Evolutionary conservation across 371 early-diverging fungal species (phyloP), one percentile per base, ranked within the genome.

Genomic region (Mortierella sp.): DNA sequence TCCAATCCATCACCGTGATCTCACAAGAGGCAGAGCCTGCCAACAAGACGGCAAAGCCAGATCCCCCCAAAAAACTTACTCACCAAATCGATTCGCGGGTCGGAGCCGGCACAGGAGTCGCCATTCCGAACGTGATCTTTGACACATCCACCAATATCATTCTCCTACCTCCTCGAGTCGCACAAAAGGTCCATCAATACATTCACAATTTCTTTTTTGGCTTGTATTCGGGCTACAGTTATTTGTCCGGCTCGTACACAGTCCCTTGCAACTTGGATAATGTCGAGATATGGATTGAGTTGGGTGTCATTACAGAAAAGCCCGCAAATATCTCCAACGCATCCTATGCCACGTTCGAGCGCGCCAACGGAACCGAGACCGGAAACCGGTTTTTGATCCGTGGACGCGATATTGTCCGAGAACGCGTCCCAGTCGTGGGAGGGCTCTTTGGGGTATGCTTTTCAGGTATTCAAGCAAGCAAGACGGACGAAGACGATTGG

Each of bases 401-500:
- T n/a, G 60, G 58, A 21, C 14, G 26, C 14, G 73, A 73, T 50
- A 48, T 73, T 23, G 73, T 74, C 12, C 29, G 61, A 2, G 68
- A 64, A 44, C 51, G 56, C 16, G 52, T 55, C 0, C 55, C 64
- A 1, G 65, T 63, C 7, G n/a, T 68, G 30, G 60, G 64, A 1
- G 29, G 48, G 3, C 18, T 64, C 16, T 60, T 68, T 29, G 56
- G 59, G n/a, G 15, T 60, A 4, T 73, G 74, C 23, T 50, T 21
- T 15, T 67, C 74, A 28, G 68, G 69, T 1, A 61, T 74, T 28
- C 74, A 68, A 23, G 57, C 65, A n/a, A 68, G 53, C 56, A 46
- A 64, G 47, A 68, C 48, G 23, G 56, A 74, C 15, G 68, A 68
- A 21, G 74, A 74, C 47, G 74, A 64, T 37, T 64, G 68, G 65